Conservation (phyloP, 495 filamentous ascomycete species). For the Cryomyces antarcticus region DNA sequence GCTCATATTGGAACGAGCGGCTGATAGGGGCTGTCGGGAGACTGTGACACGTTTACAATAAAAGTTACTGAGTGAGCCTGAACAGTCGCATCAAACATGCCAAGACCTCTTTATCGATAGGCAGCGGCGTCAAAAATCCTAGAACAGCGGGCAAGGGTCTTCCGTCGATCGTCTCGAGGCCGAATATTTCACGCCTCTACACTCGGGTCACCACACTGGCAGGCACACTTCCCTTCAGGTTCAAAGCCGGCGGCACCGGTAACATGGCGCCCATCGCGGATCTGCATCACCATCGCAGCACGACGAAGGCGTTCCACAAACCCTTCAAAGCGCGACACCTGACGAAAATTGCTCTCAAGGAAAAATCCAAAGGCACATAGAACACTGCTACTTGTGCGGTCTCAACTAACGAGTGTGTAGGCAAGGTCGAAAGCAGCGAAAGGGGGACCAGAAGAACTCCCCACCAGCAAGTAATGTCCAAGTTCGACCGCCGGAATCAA, state of each 20-base stretch:
- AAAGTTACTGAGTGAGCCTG: no score
- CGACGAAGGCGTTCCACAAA: constrained; percentile 72
- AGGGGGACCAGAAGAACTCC: constrained; percentile 61
- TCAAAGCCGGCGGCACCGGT: constrained; percentile 60
- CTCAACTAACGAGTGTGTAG: constrained; percentile 12
- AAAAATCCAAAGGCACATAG: constrained; percentile 54
- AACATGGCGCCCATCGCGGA: constrained; percentile 33
- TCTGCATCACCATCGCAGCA: constrained; percentile 73
- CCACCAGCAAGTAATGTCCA: constrained; percentile 93
- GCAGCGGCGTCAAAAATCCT: not conserved
- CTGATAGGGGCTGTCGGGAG: no score
- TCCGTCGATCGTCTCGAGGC: not conserved
- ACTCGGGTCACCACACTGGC: constrained; percentile 18
- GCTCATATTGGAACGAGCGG: no score
- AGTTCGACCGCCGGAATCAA: constrained; percentile 83
- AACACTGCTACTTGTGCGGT: not conserved
- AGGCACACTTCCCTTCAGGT: constrained; percentile 57
- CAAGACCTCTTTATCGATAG: not conserved
- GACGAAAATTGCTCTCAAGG: constrained; percentile 67
- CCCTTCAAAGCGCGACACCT: constrained; percentile 78
- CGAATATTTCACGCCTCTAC: not conserved
- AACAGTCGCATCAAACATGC: not conserved
- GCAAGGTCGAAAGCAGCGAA: constrained; percentile 36
- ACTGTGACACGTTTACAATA: no score
- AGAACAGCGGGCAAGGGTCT: not conserved